Percentiles rank a stretch among this genome's conserved stretches.
Evolutionary conservation across 208 protist genomes (phyloP).

Genomic region (Trypanosoma vivax): DNA sequence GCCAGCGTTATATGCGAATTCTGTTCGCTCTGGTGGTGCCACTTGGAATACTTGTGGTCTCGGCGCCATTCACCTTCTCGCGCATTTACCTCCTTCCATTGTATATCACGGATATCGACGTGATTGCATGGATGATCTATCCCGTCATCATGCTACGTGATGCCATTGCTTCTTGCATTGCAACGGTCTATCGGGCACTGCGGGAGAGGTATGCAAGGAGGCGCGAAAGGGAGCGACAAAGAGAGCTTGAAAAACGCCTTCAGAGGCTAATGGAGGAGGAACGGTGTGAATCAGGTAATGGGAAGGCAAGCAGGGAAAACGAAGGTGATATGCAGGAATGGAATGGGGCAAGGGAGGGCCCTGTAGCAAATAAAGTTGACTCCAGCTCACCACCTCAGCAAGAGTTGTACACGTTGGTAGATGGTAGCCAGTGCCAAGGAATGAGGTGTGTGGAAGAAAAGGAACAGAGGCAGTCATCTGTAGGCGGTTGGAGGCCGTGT

Average conservation of each 20-base stretch:
- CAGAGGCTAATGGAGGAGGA: constrained; percentile 4
- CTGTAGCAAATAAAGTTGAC: too few relatives aligned
- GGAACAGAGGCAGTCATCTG: too few relatives aligned
- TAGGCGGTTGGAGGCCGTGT: too few relatives aligned
- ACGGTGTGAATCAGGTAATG: not conserved
- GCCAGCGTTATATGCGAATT: constrained; percentile 17
- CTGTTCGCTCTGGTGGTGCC: constrained; percentile 47
- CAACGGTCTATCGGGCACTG: constrained; percentile 6
- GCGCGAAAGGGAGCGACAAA: constrained; percentile 12
- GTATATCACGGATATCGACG: constrained; percentile 42
- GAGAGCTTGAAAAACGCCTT: constrained; percentile 22
- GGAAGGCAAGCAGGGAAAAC: not conserved
- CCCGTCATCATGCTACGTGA: constrained; percentile 30
- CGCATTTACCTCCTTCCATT: constrained; percentile 32
- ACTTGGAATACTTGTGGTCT: constrained; percentile 42
- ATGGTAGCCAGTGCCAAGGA: too few relatives aligned
- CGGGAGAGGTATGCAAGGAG: constrained; percentile 11
- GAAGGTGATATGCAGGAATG: too few relatives aligned
- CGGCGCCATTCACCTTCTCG: constrained; percentile 39
- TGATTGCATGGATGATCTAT: constrained; percentile 45
- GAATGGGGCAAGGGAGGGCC: too few relatives aligned
- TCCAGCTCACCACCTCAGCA: too few relatives aligned
- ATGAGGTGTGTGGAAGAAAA: too few relatives aligned
- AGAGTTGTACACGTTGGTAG: too few relatives aligned
- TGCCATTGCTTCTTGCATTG: constrained; percentile 10